Conservation (phyloP, 305 asterid genomes). For the Fraxinus platypoda region DNA sequence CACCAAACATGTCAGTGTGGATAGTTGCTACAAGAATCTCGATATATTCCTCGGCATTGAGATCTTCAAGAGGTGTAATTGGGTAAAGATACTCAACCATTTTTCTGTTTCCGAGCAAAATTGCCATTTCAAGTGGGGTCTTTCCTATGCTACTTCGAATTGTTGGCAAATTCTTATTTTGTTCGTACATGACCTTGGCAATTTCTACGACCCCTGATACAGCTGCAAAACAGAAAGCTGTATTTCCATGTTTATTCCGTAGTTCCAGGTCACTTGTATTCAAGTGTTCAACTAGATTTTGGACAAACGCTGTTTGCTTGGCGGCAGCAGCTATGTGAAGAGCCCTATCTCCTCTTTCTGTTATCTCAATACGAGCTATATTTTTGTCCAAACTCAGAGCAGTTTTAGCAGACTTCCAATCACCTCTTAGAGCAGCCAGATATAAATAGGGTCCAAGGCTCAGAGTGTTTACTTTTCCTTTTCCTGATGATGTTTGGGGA, state of each 20-base stretch:
- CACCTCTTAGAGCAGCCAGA: constrained; percentile 45
- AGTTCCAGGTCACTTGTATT: constrained; percentile 21
- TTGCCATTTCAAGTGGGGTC: constrained; percentile 4
- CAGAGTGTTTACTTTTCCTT: not conserved
- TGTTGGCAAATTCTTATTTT: not conserved
- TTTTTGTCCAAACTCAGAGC: not conserved
- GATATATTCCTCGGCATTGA: not conserved
- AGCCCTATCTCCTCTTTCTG: constrained; percentile 29
- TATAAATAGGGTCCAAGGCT: constrained; percentile 2
- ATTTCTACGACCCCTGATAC: constrained; percentile 5
- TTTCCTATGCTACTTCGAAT: not conserved
- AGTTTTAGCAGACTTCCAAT: constrained; percentile 34
- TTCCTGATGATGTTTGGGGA: not conserved
- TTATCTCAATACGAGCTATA: not conserved
- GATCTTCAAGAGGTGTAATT: not conserved
- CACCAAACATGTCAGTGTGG: constrained; percentile 13
- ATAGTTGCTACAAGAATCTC: not conserved
- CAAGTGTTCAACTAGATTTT: constrained; percentile 30
- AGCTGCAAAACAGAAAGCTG: constrained; percentile 30
- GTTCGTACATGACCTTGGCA: not conserved
- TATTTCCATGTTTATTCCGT: constrained; percentile 25
- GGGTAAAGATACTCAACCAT: constrained; percentile 19
- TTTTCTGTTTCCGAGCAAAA: not conserved
- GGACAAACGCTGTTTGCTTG: constrained; percentile 32
- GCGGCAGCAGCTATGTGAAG: constrained; percentile 43